phyloP scores from a whole-genome alignment of 192 early-diverging fungal genomes.

The Cetraspora pellucida region DNA sequence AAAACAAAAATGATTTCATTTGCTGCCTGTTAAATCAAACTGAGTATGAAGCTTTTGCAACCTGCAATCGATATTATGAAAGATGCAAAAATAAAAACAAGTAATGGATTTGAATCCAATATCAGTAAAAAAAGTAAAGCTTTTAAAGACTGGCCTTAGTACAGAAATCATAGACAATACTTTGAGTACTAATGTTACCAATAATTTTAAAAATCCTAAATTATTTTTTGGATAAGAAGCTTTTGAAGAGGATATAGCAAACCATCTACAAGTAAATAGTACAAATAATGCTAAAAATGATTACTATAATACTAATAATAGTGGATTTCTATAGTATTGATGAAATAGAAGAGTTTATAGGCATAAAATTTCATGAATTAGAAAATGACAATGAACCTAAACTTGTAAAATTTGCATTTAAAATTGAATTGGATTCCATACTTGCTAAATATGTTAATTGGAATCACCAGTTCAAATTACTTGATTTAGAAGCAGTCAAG shows the following conservation, averaged over 20 bases:
- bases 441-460: background rate
- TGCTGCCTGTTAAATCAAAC: too few species aligned
- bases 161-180: background rate
- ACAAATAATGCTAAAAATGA: too few species aligned
- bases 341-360: background rate
- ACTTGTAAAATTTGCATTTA: constrained; percentile 3
- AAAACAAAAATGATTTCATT: too few species aligned
- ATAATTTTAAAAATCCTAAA: too few species aligned
- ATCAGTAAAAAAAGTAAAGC: background rate
- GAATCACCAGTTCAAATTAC: background rate
- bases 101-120: background rate
- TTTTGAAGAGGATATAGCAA: too few species aligned
- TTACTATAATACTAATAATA: too few species aligned
- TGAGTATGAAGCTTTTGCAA: too few species aligned
- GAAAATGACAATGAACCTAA: background rate
- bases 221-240: too few species aligned
- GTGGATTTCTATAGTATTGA: background rate
- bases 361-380: background rate
- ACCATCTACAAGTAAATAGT: too few species aligned
- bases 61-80: constrained; percentile 22
- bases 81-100: background rate
- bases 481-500: background rate
- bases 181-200: background rate
- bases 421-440: constrained; percentile 4
- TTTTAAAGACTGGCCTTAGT: background rate